Evolutionary conservation across 352 stramenopile species (phyloP), one percentile per base, ranked within the genome.

Genomic region (Globisporangium takayamanum): DNA sequence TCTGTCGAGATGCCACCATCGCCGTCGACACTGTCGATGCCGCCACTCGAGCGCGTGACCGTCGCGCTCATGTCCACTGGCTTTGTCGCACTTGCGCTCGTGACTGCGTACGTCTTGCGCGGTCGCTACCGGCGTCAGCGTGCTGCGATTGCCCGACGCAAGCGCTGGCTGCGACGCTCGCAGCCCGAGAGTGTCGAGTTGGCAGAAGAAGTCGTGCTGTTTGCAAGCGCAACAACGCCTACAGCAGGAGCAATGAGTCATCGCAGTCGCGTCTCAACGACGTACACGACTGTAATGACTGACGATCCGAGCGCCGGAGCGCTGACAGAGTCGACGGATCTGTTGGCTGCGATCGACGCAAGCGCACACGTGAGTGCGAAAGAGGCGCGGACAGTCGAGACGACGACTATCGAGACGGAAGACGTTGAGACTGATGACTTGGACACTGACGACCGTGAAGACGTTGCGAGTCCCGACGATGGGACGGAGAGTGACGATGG

Each of bases 161-260:
- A 67, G 51, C 63, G 68, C 7, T 80, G 72, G 72, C 63, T 73
- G 20, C 64, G 59, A 53, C 55, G 57, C 16, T 50, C 30, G 0
- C 36, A 65, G 41, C 51, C 28, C 2, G 55, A 52, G 4, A 65
- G 76, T n/a, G 67, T 54, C 37, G 69, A 79, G 2, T 49, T 57
- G 25, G 51, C 59, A 0, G 75, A 85, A 59, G 73, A 79, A 51
- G 75, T 85, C 20, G 71, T 80, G 39, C 55, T 82, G 44, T 50
- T 84, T 28, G 18, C 48, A 16, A 53, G n/a, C 7, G 20, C 36
- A 22, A 25, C 60, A 4, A 26, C 41, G 30, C 7, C 14, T 1
- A 1, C 33, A 39, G 0, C 33, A 45, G 48, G 50, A n/a, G 28
- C 50, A 45, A 55, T 16, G 60, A 78, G 28, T 30, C 45, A 1